Percentiles rank a stretch among this genome's conserved stretches.
These are phyloP conservation scores for Stenogyne calaminthoides DNA, from an alignment of 305 asterid species.

Conservation along the genomic window DNA sequence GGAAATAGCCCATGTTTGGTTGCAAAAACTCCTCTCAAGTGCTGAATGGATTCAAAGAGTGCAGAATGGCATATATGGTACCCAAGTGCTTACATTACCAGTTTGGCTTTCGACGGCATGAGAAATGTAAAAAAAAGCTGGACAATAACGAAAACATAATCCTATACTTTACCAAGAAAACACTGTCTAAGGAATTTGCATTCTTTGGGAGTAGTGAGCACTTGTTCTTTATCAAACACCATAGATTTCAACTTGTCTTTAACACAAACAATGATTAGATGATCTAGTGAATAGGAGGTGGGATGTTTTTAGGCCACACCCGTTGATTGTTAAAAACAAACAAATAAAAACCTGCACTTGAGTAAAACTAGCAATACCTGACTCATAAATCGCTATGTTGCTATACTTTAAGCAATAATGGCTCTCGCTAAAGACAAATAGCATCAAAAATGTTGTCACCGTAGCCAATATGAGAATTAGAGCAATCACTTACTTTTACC, in stretches of 20 bases:
- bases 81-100: conserved; percentile 58
- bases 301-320: not conserved
- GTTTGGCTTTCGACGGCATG: conserved; percentile 57
- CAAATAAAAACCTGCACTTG: not conserved
- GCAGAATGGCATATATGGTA: conserved; percentile 45
- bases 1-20: too few species aligned
- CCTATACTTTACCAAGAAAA: not conserved
- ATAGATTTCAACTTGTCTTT: not conserved
- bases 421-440: not conserved
- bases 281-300: not conserved
- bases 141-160: not conserved
- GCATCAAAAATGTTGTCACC: not conserved
- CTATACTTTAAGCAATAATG: not conserved
- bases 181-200: not conserved
- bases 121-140: conserved; percentile 59
- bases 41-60: too few species aligned
- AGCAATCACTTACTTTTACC: not conserved
- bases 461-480: not conserved
- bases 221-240: not conserved
- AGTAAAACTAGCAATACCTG: not conserved
- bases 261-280: not conserved
- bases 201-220: not conserved
- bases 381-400: not conserved
- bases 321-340: not conserved
- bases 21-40: too few species aligned